Base-by-base conservation (phyloP, 1,284 basidiomycete genomes). In the Papiliotrema terrestris region DNA sequence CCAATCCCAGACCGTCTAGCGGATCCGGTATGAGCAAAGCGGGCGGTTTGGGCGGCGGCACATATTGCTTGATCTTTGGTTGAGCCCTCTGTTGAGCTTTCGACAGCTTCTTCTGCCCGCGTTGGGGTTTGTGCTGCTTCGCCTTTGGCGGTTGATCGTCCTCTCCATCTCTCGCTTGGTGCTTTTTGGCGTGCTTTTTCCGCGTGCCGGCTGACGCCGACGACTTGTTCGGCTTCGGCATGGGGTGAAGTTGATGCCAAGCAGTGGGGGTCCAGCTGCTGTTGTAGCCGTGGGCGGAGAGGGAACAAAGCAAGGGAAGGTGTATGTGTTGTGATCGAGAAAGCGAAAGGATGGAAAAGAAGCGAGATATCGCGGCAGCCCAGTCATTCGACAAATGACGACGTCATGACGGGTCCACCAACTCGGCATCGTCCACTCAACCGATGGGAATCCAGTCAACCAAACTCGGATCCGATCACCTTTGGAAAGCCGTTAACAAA, bases 11-110 rank as follows among this genome's bases (percentile, higher is more conserved):
- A 0, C 87, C 84, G 70, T 98, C 95, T 49, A 98, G 82, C 5
- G 96, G 96, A 80, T 98, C 93, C 15, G 86, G 88, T 51, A 87
- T 84, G 0, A 86, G 83, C 19, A 91, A 88, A 0, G 85, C 83
- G 29, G 93, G 93, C 61, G 93, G 92, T 71, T 93, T 94, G 0
- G 84, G 82, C 0, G 92, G 93, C 1, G 89, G 87, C 48, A 93
- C 86, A 74, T 89, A 96, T 60, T 83, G 84, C 75, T 86, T 86
- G 60, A 79, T 71, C 73, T 83, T 84, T 49, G 84, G 83, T 20
- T 72, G 50, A 8, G 73, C 74, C 56, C 72, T 72, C 56, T 72
- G 71, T 52, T 74, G 70, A 25, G 74, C 72, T 58, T 76, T 73
- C 26, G 61, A 65, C 19, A 76, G 55, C 44, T 71, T 69, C 59